These are phyloP conservation scores for Acrocalymma vagum DNA, from an alignment of 2,329 filamentous ascomycete genomes.

Conservation along the genomic window DNA sequence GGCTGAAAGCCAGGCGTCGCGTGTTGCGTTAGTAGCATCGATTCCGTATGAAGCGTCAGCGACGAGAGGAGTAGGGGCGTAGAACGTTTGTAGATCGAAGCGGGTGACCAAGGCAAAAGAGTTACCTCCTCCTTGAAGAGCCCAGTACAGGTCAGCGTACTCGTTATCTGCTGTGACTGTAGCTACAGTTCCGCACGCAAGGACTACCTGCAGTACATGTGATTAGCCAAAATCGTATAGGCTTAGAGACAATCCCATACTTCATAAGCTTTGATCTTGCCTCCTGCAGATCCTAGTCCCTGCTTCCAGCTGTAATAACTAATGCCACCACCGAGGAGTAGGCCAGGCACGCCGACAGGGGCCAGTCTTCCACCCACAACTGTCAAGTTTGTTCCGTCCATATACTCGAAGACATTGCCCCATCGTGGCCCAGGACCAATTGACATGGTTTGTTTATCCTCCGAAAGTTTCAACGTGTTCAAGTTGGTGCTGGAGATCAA, in stretches of 20 bases:
- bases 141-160: slow-evolving; percentile 40
- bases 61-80: slow-evolving; percentile 12
- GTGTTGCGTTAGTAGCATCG: slow-evolving; percentile 2
- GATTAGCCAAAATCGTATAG: too few relatives aligned
- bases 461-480: slow-evolving; percentile 26
- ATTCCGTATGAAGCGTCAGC: slow-evolving; percentile 26
- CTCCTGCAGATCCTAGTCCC: slow-evolving; percentile 16
- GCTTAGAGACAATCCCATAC: too few relatives aligned
- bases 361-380: slow-evolving; percentile 35
- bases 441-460: slow-evolving; percentile 29
- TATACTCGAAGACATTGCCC: slow-evolving; percentile 35
- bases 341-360: slow-evolving; percentile 37
- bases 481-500: slow-evolving; percentile 28
- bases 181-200: slow-evolving; percentile 30
- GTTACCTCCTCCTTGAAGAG: slow-evolving; percentile 34
- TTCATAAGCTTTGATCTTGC: slow-evolving; percentile 22
- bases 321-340: slow-evolving; percentile 37
- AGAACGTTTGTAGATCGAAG: slow-evolving; percentile 22
- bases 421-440: slow-evolving; percentile 39
- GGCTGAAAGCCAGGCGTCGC: slow-evolving; percentile 19
- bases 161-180: slow-evolving; percentile 21
- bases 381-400: slow-evolving; percentile 27
- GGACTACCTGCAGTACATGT: slow-evolving; percentile 19
- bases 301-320: slow-evolving; percentile 18
- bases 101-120: slow-evolving; percentile 26